phyloP scores from a whole-genome alignment of 768 basidiomycete genomes.

The Lactarius hatsudake region DNA sequence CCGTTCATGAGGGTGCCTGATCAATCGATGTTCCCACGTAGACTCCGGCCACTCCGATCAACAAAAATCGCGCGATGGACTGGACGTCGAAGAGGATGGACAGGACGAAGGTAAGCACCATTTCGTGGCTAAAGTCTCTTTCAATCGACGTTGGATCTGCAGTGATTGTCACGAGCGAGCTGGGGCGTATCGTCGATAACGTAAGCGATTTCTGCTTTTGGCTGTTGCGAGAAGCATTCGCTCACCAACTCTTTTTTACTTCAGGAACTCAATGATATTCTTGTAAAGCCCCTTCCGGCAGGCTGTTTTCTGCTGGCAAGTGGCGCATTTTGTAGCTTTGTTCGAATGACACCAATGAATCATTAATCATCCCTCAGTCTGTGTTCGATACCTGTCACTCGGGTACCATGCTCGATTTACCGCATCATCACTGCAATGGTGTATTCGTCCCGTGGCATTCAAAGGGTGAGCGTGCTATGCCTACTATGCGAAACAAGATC shows the following conservation, averaged over 20 bases:
- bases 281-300: constrained; percentile 26
- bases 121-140: too few relatives aligned
- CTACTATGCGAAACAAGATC: constrained; percentile 15
- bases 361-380: constrained; percentile 2
- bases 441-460: constrained; percentile 28
- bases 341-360: background rate
- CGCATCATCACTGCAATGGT: constrained; percentile 28
- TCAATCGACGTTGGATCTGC: background rate
- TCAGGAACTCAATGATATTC: constrained; percentile 26
- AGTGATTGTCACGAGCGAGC: constrained; percentile 22
- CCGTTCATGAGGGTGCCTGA: background rate
- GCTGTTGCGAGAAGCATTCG: background rate
- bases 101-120: constrained; percentile 29
- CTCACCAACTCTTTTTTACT: background rate
- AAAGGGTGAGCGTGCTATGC: constrained; percentile 21
- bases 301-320: constrained; percentile 19
- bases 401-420: constrained; percentile 29
- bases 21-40: background rate
- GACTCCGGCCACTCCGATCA: constrained; percentile 33
- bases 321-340: background rate
- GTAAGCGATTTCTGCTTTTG: constrained; percentile 13
- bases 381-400: constrained; percentile 31
- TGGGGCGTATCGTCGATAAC: constrained; percentile 29
- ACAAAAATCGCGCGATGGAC: constrained; percentile 7
- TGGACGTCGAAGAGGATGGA: constrained; percentile 28